Base-by-base conservation (phyloP, 1,284 basidiomycete genomes). In the Cryptococcus sp. region DNA sequence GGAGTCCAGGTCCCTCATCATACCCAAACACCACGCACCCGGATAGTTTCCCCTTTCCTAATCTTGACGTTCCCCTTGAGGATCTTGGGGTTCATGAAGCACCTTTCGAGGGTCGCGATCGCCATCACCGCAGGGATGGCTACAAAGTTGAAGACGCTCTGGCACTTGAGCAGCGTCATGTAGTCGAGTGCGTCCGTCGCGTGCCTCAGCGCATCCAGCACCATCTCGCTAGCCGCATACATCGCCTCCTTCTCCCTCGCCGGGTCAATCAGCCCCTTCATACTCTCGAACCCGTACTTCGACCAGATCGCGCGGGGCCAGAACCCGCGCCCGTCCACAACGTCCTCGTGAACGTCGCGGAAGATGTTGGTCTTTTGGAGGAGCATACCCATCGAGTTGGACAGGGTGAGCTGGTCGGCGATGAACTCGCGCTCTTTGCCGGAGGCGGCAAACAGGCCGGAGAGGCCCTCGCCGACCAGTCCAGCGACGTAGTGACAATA, bases 401-500 rank as follows among this genome's bases (percentile, higher is more conserved):
- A 87, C 1, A 98, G 83, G 62, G 88, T 87, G 57, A 96, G 84
- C 75, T 98, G 90, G 46, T 85, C 79, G 40, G 84, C 87, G 49
- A 98, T 78, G 81, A 85, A 89, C 0, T 82, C 72, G 0, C 82
- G 82, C 78, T 98, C 95, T 71, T 94, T 92, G 43, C 85, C 85
- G 4, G 91, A 92, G 8, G 89, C 88, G 16, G 89, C 82, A 79
- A 95, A 97, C 47, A 99, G 81, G 7, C 91, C 85, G 0, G 91
- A 94, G 47, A 97, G 83, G 55, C 96, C 95, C 76, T 99, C 96
- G 51, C 95, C 96, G 60, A 98, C 95, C 55, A 98, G 85, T 2
- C 95, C 96, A 3, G 95, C 96, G 61, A 98, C 96, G 75, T 96
- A 98, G 78, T 99, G 95, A 75, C 96, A 98, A 80, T 99, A 98